Evolutionary conservation across 108 stramenopile species (phyloP).

Genomic region (Skeletonema grethae): DNA sequence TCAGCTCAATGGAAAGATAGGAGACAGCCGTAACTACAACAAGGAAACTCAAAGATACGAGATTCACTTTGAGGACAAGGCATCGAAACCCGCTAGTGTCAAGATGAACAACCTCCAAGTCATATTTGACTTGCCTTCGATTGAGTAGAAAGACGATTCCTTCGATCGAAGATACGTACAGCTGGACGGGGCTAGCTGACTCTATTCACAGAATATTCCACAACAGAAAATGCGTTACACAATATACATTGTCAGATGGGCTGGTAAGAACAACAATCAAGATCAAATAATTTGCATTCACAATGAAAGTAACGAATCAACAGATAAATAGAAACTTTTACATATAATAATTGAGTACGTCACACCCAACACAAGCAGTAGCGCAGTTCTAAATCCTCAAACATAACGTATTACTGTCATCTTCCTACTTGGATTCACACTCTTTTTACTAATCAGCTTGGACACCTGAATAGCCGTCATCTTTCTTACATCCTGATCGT

Average conservation of each 20-base stretch:
- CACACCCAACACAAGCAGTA: background rate
- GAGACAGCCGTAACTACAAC: conserved; percentile 4
- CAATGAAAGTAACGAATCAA: no score
- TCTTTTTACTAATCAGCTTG: conserved; percentile 35
- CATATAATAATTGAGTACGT: background rate
- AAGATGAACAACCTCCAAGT: conserved; percentile 6
- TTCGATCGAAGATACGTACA: background rate
- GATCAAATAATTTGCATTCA: no score
- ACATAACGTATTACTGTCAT: conserved; percentile 34
- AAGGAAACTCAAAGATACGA: background rate
- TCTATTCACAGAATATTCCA: background rate
- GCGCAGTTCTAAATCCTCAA: background rate
- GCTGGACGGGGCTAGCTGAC: background rate
- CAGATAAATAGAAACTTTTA: background rate
- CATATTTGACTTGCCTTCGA: conserved; percentile 10
- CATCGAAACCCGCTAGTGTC: background rate
- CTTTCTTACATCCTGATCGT: conserved; percentile 42
- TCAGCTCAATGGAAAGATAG: conserved; percentile 20
- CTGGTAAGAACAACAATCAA: background rate
- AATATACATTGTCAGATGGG: background rate
- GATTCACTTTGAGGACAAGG: conserved; percentile 11
- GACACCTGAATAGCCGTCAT: conserved; percentile 50
- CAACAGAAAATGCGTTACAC: background rate
- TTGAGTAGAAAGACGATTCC: background rate
- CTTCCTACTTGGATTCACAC: conserved; percentile 35